Evolutionary conservation across 1,284 basidiomycete species (phyloP).

Genomic region (Cutaneotrichosporon cavernicola): DNA sequence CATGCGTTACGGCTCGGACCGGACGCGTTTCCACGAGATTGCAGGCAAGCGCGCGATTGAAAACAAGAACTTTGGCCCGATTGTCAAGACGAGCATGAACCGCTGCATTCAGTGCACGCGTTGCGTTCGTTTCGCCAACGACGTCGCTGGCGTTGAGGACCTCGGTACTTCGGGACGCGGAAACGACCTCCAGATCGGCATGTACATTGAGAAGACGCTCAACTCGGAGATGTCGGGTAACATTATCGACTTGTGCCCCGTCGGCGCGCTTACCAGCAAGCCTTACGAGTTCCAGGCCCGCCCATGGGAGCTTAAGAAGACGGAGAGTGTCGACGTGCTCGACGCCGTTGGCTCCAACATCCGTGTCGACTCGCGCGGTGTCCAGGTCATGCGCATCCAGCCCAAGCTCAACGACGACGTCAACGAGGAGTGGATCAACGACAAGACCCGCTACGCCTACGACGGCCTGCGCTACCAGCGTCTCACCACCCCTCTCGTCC

Average conservation of each 20-base stretch:
- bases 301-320: constrained; percentile 98
- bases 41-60: constrained; percentile 96
- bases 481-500: constrained; percentile 86
- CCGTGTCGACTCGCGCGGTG: constrained; percentile 90
- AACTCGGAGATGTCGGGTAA: constrained; percentile 97
- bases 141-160: constrained; percentile 97
- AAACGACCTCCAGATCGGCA: constrained; percentile 98
- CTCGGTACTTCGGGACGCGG: constrained; percentile 95
- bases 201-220: constrained; percentile 97
- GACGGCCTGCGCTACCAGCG: constrained; percentile 96
- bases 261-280: constrained; percentile 96
- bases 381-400: constrained; percentile 96
- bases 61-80: constrained; percentile 96
- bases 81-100: constrained; percentile 99
- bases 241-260: constrained; percentile 90
- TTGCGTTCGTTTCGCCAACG: constrained; percentile 98
- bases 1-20: constrained; percentile 98
- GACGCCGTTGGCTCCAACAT: constrained; percentile 99
- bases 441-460: constrained; percentile 96
- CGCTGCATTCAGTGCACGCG: constrained; percentile 99
- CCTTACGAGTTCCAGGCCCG: constrained; percentile 96
- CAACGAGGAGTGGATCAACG: constrained; percentile 99
- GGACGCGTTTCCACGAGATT: constrained; percentile 96
- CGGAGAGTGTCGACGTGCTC: constrained; percentile 95
- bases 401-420: constrained; percentile 96